A percentile compares a stretch with the other conserved stretches of the same genome.
phyloP scores from a whole-genome alignment of 805 yeast species.

The Yueomyces sinensis region DNA sequence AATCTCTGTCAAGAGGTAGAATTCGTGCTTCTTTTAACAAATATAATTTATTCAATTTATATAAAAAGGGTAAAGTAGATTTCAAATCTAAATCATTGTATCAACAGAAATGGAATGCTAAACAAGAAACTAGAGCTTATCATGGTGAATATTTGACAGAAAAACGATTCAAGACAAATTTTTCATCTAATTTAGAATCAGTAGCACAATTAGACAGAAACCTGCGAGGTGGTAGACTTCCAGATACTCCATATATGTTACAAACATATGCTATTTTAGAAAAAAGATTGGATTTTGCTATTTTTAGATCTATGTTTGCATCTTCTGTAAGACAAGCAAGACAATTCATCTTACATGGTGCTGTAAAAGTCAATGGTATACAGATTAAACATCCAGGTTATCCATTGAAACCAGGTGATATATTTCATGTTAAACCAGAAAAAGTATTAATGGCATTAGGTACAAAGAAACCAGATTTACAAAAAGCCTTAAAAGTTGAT shows the following conservation, averaged over 20 bases:
- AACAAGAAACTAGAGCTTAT: conserved; percentile 84
- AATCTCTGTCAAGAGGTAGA: conserved; percentile 52
- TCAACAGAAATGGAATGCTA: conserved; percentile 87
- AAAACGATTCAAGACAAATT: conserved; percentile 59
- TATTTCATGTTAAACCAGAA: conserved; percentile 75
- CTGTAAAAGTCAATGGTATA: conserved; percentile 78
- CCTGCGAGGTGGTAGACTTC: conserved; percentile 31
- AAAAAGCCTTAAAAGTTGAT: conserved; percentile 56
- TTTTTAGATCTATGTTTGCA: conserved; percentile 88
- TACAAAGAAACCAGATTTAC: conserved; percentile 63
- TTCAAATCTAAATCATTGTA: conserved; percentile 56
- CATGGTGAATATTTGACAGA: conserved; percentile 93
- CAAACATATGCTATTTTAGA: conserved; percentile 86
- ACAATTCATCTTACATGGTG: conserved; percentile 67
- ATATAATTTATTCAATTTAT: conserved; percentile 76
- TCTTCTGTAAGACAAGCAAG: conserved; percentile 90
- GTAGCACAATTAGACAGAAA: conserved; percentile 86
- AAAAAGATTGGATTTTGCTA: conserved; percentile 77
- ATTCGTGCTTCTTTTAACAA: conserved; percentile 88
- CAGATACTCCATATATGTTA: conserved; percentile 66
- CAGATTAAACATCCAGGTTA: conserved; percentile 67
- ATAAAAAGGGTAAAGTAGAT: conserved; percentile 50
- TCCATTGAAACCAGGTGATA: conserved; percentile 70
- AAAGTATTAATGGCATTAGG: conserved; percentile 80
- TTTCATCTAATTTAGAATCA: conserved; percentile 58